Conservation (phyloP, 345 rosid species). For the Euphorbia pulcherrima region DNA sequence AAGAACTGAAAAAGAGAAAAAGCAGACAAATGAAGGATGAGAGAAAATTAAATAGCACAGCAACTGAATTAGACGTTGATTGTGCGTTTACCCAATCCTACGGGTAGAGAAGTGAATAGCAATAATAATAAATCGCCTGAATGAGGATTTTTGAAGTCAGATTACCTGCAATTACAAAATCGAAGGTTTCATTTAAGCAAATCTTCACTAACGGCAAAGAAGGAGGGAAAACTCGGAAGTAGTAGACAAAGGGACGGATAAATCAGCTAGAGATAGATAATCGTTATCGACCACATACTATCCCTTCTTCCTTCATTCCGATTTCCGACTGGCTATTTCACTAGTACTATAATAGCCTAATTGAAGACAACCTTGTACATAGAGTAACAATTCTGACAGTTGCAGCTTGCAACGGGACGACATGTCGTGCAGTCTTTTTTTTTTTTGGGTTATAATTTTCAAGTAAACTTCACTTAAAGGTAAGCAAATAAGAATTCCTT, state of each 20-base stretch:
- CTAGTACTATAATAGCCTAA: too few relatives aligned
- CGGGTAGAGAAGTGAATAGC: background rate
- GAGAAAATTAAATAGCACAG: too few relatives aligned
- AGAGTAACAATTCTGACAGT: too few relatives aligned
- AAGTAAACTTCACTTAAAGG: too few relatives aligned
- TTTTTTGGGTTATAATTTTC: too few relatives aligned
- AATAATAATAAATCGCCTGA: background rate
- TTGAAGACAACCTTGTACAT: too few relatives aligned
- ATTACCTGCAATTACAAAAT: slow-evolving; percentile 1
- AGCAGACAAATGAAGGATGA: background rate
- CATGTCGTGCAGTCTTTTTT: too few relatives aligned
- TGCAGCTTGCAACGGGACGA: too few relatives aligned
- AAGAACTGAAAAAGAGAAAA: background rate
- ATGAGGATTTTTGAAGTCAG: background rate
- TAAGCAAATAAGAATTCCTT: too few relatives aligned
- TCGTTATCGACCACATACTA: background rate
- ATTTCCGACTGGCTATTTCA: too few relatives aligned
- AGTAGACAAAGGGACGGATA: background rate
- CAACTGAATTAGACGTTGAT: background rate
- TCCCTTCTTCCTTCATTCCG: background rate
- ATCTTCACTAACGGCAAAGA: background rate
- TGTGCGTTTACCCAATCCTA: background rate
- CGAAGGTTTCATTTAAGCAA: background rate
- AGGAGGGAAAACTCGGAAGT: background rate
- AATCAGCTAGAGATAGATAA: background rate